phyloP scores from a whole-genome alignment of 495 filamentous ascomycete species.

The Hypoxylon rickii region DNA sequence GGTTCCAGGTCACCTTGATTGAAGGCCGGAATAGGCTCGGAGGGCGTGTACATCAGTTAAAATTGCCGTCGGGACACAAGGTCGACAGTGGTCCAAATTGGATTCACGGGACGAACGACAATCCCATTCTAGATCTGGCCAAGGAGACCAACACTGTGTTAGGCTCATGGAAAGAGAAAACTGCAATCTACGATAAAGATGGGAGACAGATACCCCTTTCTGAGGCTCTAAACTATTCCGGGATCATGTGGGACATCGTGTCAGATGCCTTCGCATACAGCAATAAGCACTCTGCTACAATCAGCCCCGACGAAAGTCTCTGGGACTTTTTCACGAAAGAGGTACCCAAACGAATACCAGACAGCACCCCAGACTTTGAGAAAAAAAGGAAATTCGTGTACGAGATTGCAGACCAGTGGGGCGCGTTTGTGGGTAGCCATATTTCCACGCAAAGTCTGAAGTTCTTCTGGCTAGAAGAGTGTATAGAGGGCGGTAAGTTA shows the following conservation, averaged over 20 bases:
- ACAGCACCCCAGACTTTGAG: slow-evolving; percentile 48
- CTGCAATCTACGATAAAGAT: slow-evolving; percentile 63
- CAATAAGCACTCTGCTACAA: slow-evolving; percentile 65
- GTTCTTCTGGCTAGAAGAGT: slow-evolving; percentile 95
- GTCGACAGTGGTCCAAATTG: slow-evolving; percentile 82
- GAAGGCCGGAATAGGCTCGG: slow-evolving; percentile 85
- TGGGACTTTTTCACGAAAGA: slow-evolving; percentile 76
- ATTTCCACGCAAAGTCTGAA: slow-evolving; percentile 81
- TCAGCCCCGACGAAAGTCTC: slow-evolving; percentile 69
- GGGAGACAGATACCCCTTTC: slow-evolving; percentile 61
- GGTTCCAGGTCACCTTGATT: slow-evolving; percentile 80
- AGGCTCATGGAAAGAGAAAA: slow-evolving; percentile 61
- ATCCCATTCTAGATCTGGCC: slow-evolving; percentile 82
- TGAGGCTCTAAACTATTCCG: slow-evolving; percentile 58
- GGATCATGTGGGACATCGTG: slow-evolving; percentile 79
- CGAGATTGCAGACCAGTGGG: slow-evolving; percentile 78
- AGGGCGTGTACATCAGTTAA: slow-evolving; percentile 68
- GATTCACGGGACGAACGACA: slow-evolving; percentile 87
- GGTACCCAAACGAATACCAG: slow-evolving; percentile 56
- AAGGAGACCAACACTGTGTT: slow-evolving; percentile 65
- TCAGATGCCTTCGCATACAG: slow-evolving; percentile 79
- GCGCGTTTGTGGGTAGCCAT: slow-evolving; percentile 79
- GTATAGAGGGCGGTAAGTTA: slow-evolving; percentile 81
- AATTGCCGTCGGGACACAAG: slow-evolving; percentile 52
- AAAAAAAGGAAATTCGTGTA: slow-evolving; percentile 60